These are phyloP conservation scores for Phytopythium vexans DNA, from an alignment of 352 stramenopile species.

Conservation along the genomic window DNA sequence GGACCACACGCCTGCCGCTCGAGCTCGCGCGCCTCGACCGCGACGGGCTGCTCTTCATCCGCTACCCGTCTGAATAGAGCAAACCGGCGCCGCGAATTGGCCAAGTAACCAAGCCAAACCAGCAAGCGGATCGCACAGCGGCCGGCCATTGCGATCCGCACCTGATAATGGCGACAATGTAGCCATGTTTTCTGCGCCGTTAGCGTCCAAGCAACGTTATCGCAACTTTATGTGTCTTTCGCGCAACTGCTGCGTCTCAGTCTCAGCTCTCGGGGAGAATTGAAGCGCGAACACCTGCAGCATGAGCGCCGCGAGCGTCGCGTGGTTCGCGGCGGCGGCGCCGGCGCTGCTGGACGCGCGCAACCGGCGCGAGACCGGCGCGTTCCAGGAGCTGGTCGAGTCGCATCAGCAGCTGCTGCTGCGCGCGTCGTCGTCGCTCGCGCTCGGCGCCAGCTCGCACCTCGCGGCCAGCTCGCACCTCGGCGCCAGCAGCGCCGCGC, in stretches of 20 bases:
- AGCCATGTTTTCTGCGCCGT: too few species aligned
- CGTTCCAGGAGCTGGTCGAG: constrained; percentile 52
- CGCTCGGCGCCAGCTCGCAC: constrained; percentile 14
- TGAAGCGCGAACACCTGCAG: not conserved
- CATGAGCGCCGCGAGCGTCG: not conserved
- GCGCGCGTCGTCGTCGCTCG: constrained; percentile 14
- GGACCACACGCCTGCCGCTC: constrained; percentile 16
- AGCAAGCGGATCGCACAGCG: too few species aligned
- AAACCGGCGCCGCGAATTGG: constrained; percentile 2
- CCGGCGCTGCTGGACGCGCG: constrained; percentile 55
- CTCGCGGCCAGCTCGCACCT: constrained; percentile 16
- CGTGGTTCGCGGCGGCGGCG: constrained; percentile 37
- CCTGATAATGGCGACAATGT: too few species aligned
- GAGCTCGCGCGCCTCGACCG: constrained; percentile 11
- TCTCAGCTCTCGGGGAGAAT: not conserved
- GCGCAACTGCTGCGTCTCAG: not conserved
- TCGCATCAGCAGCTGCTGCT: constrained; percentile 73
- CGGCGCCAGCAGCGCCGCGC: constrained; percentile 4
- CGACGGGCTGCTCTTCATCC: constrained; percentile 18
- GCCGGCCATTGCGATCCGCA: too few species aligned
- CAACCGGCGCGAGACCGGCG: constrained; percentile 57
- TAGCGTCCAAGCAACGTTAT: too few species aligned
- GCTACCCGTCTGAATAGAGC: constrained; percentile 14
- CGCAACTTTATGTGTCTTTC: not conserved
- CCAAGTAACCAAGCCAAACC: too few species aligned